Conservation (phyloP, 2,329 filamentous ascomycete genomes). For the Teratosphaeria viscida region DNA sequence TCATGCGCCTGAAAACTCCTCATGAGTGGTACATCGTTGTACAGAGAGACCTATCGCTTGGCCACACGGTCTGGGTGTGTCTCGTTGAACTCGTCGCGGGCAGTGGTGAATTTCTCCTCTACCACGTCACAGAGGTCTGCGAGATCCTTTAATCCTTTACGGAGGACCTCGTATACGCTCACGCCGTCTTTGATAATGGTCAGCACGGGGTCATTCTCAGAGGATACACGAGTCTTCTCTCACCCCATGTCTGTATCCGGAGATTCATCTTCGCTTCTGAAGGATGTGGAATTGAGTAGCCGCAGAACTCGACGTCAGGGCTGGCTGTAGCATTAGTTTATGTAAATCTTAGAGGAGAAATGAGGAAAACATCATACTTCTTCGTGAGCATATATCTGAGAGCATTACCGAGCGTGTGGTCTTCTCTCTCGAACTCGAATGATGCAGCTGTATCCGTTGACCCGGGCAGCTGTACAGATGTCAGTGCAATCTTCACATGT, state of each 20-base stretch:
- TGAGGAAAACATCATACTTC: constrained; percentile 53
- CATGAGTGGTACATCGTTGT: neutral
- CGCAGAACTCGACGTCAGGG: constrained; percentile 94
- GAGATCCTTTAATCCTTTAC: constrained; percentile 81
- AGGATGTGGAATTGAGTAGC: constrained; percentile 94
- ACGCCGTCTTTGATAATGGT: constrained; percentile 51
- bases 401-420: constrained; percentile 91
- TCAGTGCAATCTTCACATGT: neutral
- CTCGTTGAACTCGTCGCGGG: constrained; percentile 50
- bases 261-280: constrained; percentile 96
- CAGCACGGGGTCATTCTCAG: neutral
- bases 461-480: constrained; percentile 58
- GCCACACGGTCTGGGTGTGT: constrained; percentile 17
- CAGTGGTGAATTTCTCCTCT: constrained; percentile 71
- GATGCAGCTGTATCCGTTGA: constrained; percentile 78
- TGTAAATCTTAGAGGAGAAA: neutral
- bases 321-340: constrained; percentile 38
- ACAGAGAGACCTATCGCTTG: neutral
- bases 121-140: constrained; percentile 91
- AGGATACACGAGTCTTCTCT: constrained; percentile 8
- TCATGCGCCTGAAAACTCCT: neutral
- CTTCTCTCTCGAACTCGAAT: constrained; percentile 88
- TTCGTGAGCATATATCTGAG: constrained; percentile 96
- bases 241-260: constrained; percentile 93
- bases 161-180: constrained; percentile 71